A percentile compares a stretch with the other conserved stretches of the same genome.
phyloP scores from a whole-genome alignment of 306 rosid species.

The Rosa chinensis region DNA sequence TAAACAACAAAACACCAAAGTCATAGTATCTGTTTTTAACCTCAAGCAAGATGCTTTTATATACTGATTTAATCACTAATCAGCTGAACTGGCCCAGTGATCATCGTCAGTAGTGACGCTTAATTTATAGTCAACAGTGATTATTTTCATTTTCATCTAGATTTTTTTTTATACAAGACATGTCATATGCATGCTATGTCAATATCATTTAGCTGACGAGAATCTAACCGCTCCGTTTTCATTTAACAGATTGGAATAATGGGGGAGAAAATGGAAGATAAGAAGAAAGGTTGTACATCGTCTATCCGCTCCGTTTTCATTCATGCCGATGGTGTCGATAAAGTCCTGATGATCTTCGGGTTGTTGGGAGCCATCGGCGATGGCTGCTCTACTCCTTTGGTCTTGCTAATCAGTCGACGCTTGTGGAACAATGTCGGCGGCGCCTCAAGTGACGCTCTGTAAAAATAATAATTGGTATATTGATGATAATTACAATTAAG shows the following conservation, averaged over 20 bases:
- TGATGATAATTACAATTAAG: too few species aligned
- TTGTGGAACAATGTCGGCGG: constrained; percentile 43
- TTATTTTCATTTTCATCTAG: not conserved
- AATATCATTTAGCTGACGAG: not conserved
- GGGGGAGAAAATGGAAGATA: constrained; percentile 1
- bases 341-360: constrained; percentile 58
- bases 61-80: too few species aligned
- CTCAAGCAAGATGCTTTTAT: too few species aligned
- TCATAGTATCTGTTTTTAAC: not conserved
- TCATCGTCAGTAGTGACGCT: constrained; percentile 11
- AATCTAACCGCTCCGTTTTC: not conserved
- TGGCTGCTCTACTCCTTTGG: constrained; percentile 57
- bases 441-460: too few species aligned
- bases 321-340: constrained; percentile 66
- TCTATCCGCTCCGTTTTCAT: constrained; percentile 57
- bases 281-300: constrained; percentile 33
- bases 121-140: not conserved
- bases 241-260: not conserved
- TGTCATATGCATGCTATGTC: not conserved
- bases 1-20: not conserved
- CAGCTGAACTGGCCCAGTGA: too few species aligned
- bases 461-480: too few species aligned
- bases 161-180: not conserved
- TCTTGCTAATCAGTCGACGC: constrained; percentile 34
- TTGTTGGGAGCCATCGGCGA: constrained; percentile 65